These are phyloP conservation scores for Rhizophagus clarus DNA, from an alignment of 192 early-diverging fungal species.

Conservation along the genomic window DNA sequence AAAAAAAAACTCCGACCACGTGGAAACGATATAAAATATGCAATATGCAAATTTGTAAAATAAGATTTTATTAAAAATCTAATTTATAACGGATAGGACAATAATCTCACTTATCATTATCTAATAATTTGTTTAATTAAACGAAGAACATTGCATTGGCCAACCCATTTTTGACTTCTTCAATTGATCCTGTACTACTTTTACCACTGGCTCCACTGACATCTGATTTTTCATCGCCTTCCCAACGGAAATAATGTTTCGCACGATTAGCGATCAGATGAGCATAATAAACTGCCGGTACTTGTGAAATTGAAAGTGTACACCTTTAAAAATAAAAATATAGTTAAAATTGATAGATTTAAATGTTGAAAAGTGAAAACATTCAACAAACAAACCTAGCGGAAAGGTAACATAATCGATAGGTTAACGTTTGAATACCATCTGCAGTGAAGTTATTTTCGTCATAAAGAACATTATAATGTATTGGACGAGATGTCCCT, in stretches of 20 bases:
- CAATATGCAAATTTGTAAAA: no score
- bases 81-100: no score
- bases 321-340: constrained; percentile 53
- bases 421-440: constrained; percentile 12
- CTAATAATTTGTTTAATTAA: not conserved
- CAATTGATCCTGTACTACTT: not conserved
- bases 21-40: no score
- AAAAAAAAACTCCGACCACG: no score
- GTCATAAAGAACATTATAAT: constrained; percentile 90
- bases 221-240: not conserved
- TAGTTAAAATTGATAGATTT: not conserved
- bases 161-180: not conserved
- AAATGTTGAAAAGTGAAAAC: not conserved
- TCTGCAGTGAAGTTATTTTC: constrained; percentile 64
- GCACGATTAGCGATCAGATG: constrained; percentile 45
- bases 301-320: constrained; percentile 79
- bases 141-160: constrained; percentile 3
- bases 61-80: no score
- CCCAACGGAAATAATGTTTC: constrained; percentile 18
- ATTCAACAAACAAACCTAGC: constrained; percentile 33
- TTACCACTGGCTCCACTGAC: not conserved
- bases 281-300: constrained; percentile 45
- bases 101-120: no score
- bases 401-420: constrained; percentile 51
- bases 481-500: constrained; percentile 89